Conservation (phyloP, 1,139 yeast genomes). For the Suhomyces terraborum region DNA sequence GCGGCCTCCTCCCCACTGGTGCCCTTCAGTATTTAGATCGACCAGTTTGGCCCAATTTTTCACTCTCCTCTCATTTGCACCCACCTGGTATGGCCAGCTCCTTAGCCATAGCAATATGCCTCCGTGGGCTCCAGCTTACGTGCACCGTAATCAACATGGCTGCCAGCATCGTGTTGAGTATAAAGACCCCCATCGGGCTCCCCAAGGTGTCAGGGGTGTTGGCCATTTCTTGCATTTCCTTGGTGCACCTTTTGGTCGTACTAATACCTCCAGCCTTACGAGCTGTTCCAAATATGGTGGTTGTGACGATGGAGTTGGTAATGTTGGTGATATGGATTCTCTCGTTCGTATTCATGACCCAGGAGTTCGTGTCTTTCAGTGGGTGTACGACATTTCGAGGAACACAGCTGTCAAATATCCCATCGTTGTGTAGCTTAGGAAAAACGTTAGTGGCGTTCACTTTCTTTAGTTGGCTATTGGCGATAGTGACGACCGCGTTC, state of each 20-base stretch:
- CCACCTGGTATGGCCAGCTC: slow-evolving; percentile 13
- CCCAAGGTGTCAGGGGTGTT: slow-evolving; percentile 13
- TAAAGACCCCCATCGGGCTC: slow-evolving; percentile 3
- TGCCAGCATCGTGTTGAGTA: slow-evolving; percentile 4
- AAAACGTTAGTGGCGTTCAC: slow-evolving; percentile 35
- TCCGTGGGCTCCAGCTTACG: slow-evolving; percentile 14
- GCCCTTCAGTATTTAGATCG: slow-evolving; percentile 2
- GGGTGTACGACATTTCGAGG: slow-evolving; percentile 12
- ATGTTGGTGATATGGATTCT: slow-evolving; percentile 15
- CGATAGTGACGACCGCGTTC: slow-evolving; percentile 9
- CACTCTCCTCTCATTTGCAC: slow-evolving; percentile 5
- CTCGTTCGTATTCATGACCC: slow-evolving; percentile 13
- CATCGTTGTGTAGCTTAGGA: slow-evolving; percentile 18
- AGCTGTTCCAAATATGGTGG: slow-evolving; percentile 11
- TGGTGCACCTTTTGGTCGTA: slow-evolving; percentile 11
- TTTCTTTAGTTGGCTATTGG: slow-evolving; percentile 30
- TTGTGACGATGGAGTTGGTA: slow-evolving; percentile 10
- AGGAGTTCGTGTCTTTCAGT: slow-evolving; percentile 12
- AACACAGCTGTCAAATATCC: not conserved
- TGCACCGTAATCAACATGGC: slow-evolving; percentile 13
- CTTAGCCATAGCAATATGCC: slow-evolving; percentile 10
- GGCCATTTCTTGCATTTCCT: slow-evolving; percentile 13
- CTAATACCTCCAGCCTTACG: slow-evolving; percentile 11
- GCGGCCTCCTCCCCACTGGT: not conserved
- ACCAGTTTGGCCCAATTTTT: not conserved